Evolutionary conservation across 352 stramenopile genomes (phyloP), one percentile per base, ranked within the genome.

Genomic region (Phytophthora europaea): DNA sequence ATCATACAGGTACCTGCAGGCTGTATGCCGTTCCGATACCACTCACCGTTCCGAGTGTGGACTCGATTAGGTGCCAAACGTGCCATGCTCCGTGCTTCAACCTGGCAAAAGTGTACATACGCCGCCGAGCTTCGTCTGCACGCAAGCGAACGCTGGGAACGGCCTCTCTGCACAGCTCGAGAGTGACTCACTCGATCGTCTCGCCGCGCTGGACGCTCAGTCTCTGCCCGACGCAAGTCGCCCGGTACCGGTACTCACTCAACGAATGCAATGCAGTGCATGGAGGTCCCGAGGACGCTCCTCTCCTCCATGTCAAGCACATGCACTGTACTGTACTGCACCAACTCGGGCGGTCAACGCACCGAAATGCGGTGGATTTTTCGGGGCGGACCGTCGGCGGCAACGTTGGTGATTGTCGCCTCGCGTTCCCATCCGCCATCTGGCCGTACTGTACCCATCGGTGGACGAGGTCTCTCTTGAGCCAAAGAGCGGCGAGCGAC

Each of bases 311-410:
- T 10, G 40, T 50, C 18, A 20, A 53, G 47, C 47, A 8, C 23
- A 26, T 26, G 23, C 33, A 6, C 28, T 31, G 6, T 31, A 31
- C 28, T 7, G 28, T 31, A 31, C 28, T 7, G 28, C 8, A 31
- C 28, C 28, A 31, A 31, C 28, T 31, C 28, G 6, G 28, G 28
- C 8, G 28, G 28, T 31, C 28, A 31, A 31, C n/a, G 38, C 67
- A 74, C 67, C 67, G 67, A 74, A 74, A 74, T 61, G 61, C 50
- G 9, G 36, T 74, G 67, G 67, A 74, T 74, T 74, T 68, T 74
- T 61, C 33, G 33, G 43, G 67, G 52, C 53, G 60, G 61, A 65
- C 56, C 59, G 65, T 66, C 54, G 23, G 36, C 36, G 43, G 43
- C 43, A 16, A 50, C 43, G 43, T 50, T 22, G 18, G 43, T 12